These are phyloP conservation scores for Paspalum vaginatum DNA, from an alignment of 176 grass and related monocot species.

Conservation along the genomic window DNA sequence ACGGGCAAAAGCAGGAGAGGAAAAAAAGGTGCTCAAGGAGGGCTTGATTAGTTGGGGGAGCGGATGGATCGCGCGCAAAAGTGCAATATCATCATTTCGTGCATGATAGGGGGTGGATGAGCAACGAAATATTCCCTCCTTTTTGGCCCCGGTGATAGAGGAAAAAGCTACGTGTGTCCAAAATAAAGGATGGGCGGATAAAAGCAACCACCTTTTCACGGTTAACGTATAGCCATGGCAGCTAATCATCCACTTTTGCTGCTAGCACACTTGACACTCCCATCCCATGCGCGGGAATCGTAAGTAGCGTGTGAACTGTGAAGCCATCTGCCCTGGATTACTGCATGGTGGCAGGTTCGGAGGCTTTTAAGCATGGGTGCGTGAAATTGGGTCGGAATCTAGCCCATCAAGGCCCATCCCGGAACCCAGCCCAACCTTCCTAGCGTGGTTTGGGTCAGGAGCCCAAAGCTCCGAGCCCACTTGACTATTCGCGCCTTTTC, in stretches of 20 bases:
- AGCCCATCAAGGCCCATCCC: not conserved
- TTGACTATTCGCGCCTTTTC: slow-evolving; percentile 7
- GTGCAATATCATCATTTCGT: slow-evolving; percentile 34
- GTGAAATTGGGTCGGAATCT: not conserved
- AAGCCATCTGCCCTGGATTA: no score
- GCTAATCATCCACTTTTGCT: not conserved
- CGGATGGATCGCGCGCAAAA: slow-evolving; percentile 28
- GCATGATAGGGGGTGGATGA: slow-evolving; percentile 38
- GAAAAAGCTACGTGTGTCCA: slow-evolving; percentile 29
- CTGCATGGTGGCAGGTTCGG: no score
- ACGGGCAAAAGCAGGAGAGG: not conserved
- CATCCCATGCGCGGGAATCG: not conserved
- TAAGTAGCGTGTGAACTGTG: no score
- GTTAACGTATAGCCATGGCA: not conserved
- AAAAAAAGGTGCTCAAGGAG: not conserved
- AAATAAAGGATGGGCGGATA: slow-evolving; percentile 7
- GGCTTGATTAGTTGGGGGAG: slow-evolving; percentile 34
- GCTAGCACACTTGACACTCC: not conserved
- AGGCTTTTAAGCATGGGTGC: no score
- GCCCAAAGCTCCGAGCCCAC: not conserved
- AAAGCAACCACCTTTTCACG: slow-evolving; percentile 21
- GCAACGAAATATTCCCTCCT: slow-evolving; percentile 42
- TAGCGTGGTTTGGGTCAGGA: not conserved
- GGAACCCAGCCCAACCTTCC: no score
- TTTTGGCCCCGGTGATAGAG: slow-evolving; percentile 11